phyloP scores from a whole-genome alignment of 1,139 yeast species.

The Candida glucosophila region DNA sequence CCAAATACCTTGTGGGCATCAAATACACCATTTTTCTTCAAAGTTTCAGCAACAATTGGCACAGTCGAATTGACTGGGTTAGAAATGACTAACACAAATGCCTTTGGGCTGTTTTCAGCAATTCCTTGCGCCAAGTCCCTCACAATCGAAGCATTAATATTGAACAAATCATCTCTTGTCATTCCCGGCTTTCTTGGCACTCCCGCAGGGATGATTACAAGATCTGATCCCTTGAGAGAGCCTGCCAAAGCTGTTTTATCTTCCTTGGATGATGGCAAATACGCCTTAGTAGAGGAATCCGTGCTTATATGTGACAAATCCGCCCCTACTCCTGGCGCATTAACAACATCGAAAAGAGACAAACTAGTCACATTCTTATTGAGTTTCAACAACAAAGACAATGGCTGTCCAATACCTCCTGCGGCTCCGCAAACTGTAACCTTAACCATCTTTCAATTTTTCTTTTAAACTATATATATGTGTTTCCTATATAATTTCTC shows the following conservation, averaged over 20 bases:
- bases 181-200: conserved; percentile 99
- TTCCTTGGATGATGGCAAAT: conserved; percentile 61
- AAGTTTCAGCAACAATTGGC: conserved; percentile 93
- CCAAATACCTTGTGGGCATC: conserved; percentile 91
- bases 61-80: conserved; percentile 99
- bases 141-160: conserved; percentile 94
- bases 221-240: conserved; percentile 75
- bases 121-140: conserved; percentile 85
- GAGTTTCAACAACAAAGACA: conserved; percentile 81
- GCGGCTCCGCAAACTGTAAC: conserved; percentile 94
- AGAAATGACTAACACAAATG: conserved; percentile 79
- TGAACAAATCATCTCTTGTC: conserved; percentile 97
- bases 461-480: background rate
- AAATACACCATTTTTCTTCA: conserved; percentile 79
- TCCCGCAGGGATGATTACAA: conserved; percentile 96
- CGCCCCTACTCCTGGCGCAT: conserved; percentile 96
- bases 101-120: conserved; percentile 82
- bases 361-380: conserved; percentile 80
- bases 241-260: conserved; percentile 65
- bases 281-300: conserved; percentile 75
- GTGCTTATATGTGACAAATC: conserved; percentile 92
- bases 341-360: conserved; percentile 84
- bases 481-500: background rate
- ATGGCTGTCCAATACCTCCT: conserved; percentile 99
- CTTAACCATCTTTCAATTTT: conserved; percentile 33